Base-by-base conservation (phyloP, 306 rosid genomes). In the Cucurbita ficifolia region DNA sequence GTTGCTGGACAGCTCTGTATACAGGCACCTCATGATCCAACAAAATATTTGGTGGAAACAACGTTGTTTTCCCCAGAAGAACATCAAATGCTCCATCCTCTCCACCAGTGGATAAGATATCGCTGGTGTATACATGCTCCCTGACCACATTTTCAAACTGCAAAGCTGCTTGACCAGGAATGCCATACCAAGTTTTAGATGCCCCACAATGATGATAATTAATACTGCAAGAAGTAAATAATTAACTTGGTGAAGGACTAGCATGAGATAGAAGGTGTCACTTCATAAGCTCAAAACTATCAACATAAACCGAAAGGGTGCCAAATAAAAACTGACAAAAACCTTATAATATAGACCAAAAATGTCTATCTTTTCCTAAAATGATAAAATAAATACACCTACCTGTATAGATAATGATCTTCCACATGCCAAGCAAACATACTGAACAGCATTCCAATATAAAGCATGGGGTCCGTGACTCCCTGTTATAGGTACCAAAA, bases 341-440 rank as follows among this genome's bases (percentile, higher is more conserved):
- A 33, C 13, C 22, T 3, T 29, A 16, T 12, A 48, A 22, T 50
- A 46, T 24, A 46, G 50, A 22, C 22, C 29, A 70, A 70, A 69
- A 61, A 49, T 13, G 4, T 45, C 57, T 11, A 29, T 49, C 43
- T 16, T 70, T 33, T 14, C 55, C 43, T 49, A 70, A 29, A 29
- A 49, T 29, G 59, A n/a, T 48, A 50, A 29, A 6, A 12, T 16
- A 22, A 49, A 13, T 8, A 48, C 74, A 49, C 68, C 52, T 82
- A 95, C 99, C 99, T 95, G 85, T 95, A 95, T 80, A 95, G 77
- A 82, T 85, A 95, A 83, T 95, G 99, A 83, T 95, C 99, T 76
- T 95, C 97, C 84, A 95, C 99, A 14, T 95, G 97, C 99, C 99
- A 95, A 22, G 99, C 99, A 80, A 95, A 95, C 91, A 95, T 81